Evolutionary conservation across 345 rosid species (phyloP).

Genomic region (Eucalyptus pauciflora): DNA sequence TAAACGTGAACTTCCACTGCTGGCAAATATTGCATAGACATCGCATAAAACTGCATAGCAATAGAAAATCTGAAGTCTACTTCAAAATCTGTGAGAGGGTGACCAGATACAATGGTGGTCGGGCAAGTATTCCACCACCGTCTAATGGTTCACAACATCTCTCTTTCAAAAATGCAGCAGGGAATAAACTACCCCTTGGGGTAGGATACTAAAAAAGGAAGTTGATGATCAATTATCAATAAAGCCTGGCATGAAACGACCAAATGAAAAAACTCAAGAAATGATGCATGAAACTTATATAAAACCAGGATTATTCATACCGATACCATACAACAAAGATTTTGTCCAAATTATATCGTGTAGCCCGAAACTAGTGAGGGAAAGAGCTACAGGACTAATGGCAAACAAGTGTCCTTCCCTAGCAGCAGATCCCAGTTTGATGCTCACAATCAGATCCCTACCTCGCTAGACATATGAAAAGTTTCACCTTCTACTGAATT

Average conservation of each 20-base stretch:
- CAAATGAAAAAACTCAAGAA: neutral
- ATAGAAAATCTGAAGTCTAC: neutral
- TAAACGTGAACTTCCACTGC: neutral
- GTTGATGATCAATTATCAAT: neutral
- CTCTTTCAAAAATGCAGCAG: neutral
- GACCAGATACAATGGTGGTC: neutral
- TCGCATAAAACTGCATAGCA: neutral
- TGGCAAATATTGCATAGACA: neutral
- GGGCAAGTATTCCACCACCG: neutral
- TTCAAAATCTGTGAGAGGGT: neutral
- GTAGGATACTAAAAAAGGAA: neutral
- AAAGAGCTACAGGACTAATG: neutral
- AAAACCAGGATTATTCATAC: neutral
- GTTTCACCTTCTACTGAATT: neutral
- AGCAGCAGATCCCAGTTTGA: neutral
- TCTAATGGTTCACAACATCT: neutral
- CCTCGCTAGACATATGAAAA: neutral
- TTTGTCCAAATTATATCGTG: neutral
- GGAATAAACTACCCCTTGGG: neutral
- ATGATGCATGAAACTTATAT: neutral
- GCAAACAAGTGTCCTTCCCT: neutral
- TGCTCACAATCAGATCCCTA: neutral
- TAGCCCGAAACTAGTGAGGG: neutral
- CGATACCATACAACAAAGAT: neutral
- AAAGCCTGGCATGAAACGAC: neutral